A percentile compares a stretch with the other conserved stretches of the same genome.
Evolutionary conservation across 495 filamentous ascomycete genomes (phyloP).

Genomic region (Neurospora sp.): DNA sequence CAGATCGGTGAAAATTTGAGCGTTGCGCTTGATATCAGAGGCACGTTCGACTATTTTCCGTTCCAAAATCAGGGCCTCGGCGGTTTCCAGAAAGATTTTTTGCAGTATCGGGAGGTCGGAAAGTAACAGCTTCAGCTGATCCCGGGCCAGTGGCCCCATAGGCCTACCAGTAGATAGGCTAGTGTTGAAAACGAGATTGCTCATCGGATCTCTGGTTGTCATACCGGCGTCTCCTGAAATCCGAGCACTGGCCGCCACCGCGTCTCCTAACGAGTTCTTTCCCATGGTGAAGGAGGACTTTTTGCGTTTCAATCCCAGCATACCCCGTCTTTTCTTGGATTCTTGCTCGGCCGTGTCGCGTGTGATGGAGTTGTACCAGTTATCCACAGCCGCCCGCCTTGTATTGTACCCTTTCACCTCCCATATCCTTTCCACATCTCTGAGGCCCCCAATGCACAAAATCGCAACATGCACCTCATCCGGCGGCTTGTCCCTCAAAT

Average conservation of each 20-base stretch:
- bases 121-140: constrained; percentile 36
- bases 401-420: constrained; percentile 49
- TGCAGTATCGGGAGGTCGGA: constrained; percentile 39
- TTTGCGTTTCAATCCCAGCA: constrained; percentile 39
- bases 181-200: constrained; percentile 38
- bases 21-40: constrained; percentile 43
- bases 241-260: neutral
- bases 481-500: constrained; percentile 42
- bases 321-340: constrained; percentile 34
- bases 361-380: constrained; percentile 40
- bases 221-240: neutral
- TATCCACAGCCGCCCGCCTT: constrained; percentile 40
- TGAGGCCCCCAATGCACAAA: constrained; percentile 42
- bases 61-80: constrained; percentile 44
- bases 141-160: constrained; percentile 37
- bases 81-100: constrained; percentile 42
- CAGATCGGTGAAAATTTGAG: constrained; percentile 40
- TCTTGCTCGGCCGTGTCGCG: constrained; percentile 30
- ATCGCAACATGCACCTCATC: constrained; percentile 47
- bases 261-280: constrained; percentile 9
- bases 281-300: constrained; percentile 28
- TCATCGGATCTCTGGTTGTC: neutral
- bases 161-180: constrained; percentile 44
- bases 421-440: constrained; percentile 46
- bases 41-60: constrained; percentile 41